phyloP scores from a whole-genome alignment of 768 basidiomycete genomes.

The Phanerochaete sordida region DNA sequence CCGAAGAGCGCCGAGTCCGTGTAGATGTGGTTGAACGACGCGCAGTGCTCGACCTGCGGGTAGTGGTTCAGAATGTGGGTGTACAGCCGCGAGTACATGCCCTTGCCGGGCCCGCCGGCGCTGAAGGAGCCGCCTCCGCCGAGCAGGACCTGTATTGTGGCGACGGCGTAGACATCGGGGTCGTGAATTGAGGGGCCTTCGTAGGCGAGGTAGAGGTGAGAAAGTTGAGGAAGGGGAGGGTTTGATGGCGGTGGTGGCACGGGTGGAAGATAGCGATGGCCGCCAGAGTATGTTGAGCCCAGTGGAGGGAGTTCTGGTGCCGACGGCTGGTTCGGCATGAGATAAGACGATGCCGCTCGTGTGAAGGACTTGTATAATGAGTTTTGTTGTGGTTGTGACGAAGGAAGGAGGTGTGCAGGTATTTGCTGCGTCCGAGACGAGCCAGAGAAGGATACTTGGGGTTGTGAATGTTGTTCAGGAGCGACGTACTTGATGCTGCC shows the following conservation, averaged over 20 bases:
- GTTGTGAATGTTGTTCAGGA: neutral
- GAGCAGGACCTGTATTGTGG: constrained; percentile 91
- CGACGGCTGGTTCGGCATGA: constrained; percentile 47
- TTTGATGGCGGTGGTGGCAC: constrained; percentile 65
- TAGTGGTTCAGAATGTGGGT: constrained; percentile 95
- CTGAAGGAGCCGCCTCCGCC: constrained; percentile 97
- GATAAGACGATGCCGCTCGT: constrained; percentile 72
- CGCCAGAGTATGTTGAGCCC: constrained; percentile 76
- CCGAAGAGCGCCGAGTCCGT: constrained; percentile 93
- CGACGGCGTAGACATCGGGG: constrained; percentile 88
- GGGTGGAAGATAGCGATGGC: constrained; percentile 60
- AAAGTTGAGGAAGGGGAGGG: constrained; percentile 87
- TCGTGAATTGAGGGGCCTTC: constrained; percentile 91
- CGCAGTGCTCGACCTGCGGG: constrained; percentile 91
- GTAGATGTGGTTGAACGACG: constrained; percentile 97
- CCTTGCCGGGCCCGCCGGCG: constrained; percentile 96
- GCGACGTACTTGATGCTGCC: constrained; percentile 50
- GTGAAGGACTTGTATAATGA: constrained; percentile 65
- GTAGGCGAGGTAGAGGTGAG: constrained; percentile 90
- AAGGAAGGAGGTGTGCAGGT: constrained; percentile 57
- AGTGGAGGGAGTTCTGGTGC: constrained; percentile 13
- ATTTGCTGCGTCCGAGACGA: constrained; percentile 23
- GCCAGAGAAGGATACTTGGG: constrained; percentile 22
- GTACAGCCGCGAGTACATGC: constrained; percentile 97
- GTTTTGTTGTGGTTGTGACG: constrained; percentile 36